Evolutionary conservation across 2,329 filamentous ascomycete genomes (phyloP).

Genomic region (Xylaria polymorpha): DNA sequence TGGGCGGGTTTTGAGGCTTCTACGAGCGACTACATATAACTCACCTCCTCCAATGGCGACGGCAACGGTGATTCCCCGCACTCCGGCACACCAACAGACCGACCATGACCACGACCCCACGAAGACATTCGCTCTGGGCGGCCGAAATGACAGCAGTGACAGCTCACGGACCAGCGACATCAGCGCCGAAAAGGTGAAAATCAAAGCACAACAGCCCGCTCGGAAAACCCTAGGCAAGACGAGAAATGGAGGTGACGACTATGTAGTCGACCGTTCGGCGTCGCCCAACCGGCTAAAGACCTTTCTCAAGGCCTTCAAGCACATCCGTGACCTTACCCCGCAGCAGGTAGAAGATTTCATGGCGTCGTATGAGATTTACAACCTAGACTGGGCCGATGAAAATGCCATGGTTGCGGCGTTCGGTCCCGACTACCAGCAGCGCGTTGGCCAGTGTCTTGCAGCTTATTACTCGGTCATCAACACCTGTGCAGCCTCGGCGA

Average conservation of each 20-base stretch:
- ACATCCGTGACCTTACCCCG: constrained; percentile 60
- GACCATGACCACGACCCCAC: constrained; percentile 10
- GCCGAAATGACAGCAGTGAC: constrained; percentile 48
- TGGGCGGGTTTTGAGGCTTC: constrained; percentile 14
- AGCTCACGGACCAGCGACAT: constrained; percentile 53
- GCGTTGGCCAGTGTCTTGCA: constrained; percentile 62
- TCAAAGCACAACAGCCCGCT: constrained; percentile 29
- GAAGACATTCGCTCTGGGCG: constrained; percentile 37
- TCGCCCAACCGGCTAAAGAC: constrained; percentile 62
- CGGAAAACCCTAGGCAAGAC: constrained; percentile 22
- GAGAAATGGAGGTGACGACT: constrained; percentile 32
- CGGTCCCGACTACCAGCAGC: constrained; percentile 61
- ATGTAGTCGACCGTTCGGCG: constrained; percentile 56
- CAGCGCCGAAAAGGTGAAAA: constrained; percentile 49
- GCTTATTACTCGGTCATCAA: constrained; percentile 66
- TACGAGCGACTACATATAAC: constrained; percentile 2
- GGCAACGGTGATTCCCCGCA: constrained; percentile 16
- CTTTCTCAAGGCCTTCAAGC: constrained; percentile 62
- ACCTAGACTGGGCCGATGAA: constrained; percentile 65
- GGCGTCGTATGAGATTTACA: constrained; percentile 67
- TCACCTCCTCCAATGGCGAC: constrained; percentile 31
- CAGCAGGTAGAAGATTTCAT: constrained; percentile 66
- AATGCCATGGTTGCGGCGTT: constrained; percentile 59
- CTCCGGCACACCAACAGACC: constrained; percentile 8
- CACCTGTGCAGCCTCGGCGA: constrained; percentile 66